A percentile compares a stretch with the other conserved stretches of the same genome.
Evolutionary conservation across 441 rosid species (phyloP).

Genomic region (Erodium moschatum): DNA sequence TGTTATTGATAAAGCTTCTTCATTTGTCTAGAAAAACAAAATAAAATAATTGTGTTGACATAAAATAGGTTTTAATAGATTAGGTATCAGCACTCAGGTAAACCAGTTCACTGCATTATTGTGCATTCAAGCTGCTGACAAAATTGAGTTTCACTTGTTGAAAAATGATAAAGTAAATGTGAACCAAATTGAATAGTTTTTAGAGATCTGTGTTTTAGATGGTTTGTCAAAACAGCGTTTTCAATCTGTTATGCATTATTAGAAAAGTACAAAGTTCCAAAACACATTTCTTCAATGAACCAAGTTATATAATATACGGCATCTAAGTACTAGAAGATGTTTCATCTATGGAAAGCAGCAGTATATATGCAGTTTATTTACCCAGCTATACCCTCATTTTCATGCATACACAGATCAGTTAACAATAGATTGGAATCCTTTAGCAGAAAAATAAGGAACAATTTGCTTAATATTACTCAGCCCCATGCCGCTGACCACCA

Average conservation of each 20-base stretch:
- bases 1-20: not conserved
- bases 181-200: not conserved
- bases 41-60: not conserved
- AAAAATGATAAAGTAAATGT: not conserved
- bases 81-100: not conserved
- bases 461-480: conserved; percentile 12
- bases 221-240: not conserved
- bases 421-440: not conserved
- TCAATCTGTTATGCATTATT: not conserved
- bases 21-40: not conserved
- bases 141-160: not conserved
- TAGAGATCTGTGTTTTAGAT: not conserved
- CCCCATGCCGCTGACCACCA: not conserved
- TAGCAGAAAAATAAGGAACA: conserved; percentile 3
- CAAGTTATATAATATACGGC: not conserved
- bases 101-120: not conserved
- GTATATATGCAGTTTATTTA: not conserved
- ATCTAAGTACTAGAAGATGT: not conserved
- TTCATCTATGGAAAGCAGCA: not conserved
- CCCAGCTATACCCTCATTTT: not conserved
- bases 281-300: not conserved
- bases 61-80: not conserved
- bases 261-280: not conserved
- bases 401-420: not conserved
- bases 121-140: not conserved